Base-by-base conservation (phyloP, 1,139 yeast species). In the Nematodospora anomalae region DNA sequence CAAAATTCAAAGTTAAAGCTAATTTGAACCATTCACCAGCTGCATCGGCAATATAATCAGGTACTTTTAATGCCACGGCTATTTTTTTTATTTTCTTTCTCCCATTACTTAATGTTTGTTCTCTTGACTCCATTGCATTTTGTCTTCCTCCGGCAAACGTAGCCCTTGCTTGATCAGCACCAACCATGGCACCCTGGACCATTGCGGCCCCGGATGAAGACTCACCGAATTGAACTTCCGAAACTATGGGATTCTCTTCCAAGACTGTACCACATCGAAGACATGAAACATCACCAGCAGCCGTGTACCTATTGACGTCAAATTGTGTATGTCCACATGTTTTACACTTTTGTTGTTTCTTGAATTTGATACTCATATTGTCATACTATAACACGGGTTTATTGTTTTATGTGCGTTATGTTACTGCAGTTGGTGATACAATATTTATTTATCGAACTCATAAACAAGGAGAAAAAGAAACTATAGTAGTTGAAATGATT, bases 151-250 rank as follows among this genome's bases (percentile, higher is more conserved):
- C 73, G 33, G 74, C 71, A 47, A 75, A 77, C 3, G 80, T 69
- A 0, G 90, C 95, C 58, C 84, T 79, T 6, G 84, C 70, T 60
- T 90, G 97, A 54, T 88, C 97, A 0, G 88, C 83, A 28, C 89
- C 87, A 29, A 92, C 83, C 74, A 87, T 90, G 28, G 95, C 80
- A 53, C 99, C 99, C 49, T 89, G 96, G 2, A 92, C 96, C 42
- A 86, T 79, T 24, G 98, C 97, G 7, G 96, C 97, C 47, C 99
- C 99, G 18, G 83, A 74, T 9, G 95, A 75, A 3, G 89, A 76
- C 54, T 94, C 99, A 28, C 95, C 95, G 63, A 90, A 92, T 14
- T 94, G 87, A 40, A 94, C 94, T 57, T 94, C 98, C 16, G 95
- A 81, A 18, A 94, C 97, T 50, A 92, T 90, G 21, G 95, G 95